Conservation (phyloP, 1,139 yeast genomes). For the Candida gigantensis region DNA sequence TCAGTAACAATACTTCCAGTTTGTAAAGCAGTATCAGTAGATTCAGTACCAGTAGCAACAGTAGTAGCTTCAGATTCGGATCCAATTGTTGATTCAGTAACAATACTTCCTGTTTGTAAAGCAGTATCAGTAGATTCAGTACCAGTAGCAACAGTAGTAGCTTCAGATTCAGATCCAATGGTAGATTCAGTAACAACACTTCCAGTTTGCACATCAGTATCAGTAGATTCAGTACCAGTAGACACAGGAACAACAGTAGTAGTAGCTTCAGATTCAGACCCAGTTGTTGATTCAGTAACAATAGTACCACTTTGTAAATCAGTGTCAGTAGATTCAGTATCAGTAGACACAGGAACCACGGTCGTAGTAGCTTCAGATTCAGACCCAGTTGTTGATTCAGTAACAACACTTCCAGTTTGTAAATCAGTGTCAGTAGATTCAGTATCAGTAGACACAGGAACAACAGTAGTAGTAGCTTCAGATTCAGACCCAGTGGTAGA, state of each 20-base stretch:
- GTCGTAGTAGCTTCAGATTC: slow-evolving; percentile 1
- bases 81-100: slow-evolving; percentile 1
- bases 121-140: neutral
- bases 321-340: neutral
- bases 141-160: neutral
- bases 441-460: neutral
- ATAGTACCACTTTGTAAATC: neutral
- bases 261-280: slow-evolving; percentile 8
- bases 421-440: slow-evolving; percentile 2
- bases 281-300: neutral
- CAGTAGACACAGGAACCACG: neutral
- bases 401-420: slow-evolving; percentile 1
- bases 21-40: neutral
- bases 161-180: slow-evolving; percentile 1
- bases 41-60: neutral
- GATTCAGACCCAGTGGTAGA: neutral
- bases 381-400: slow-evolving; percentile 4
- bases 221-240: slow-evolving; percentile 4
- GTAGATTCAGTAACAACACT: slow-evolving; percentile 3
- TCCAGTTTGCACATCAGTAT: neutral
- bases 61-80: slow-evolving; percentile 2
- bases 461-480: slow-evolving; percentile 1
- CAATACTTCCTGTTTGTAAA: neutral
- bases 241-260: neutral
- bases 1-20: neutral